These are phyloP conservation scores for Ogataea henricii DNA, from an alignment of 805 yeast genomes.

Conservation along the genomic window DNA sequence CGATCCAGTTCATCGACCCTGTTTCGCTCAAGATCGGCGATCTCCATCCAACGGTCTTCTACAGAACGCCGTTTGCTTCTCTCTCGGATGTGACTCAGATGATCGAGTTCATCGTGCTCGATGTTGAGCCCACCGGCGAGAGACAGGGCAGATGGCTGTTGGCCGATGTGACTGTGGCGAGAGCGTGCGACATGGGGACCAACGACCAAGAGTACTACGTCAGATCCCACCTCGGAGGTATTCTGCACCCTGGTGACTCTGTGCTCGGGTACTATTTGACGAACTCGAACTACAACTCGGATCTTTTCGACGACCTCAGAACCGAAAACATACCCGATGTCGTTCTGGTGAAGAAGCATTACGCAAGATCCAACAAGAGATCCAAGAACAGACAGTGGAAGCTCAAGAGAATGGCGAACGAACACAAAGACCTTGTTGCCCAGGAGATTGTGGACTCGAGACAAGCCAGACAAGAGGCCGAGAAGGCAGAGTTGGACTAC, in stretches of 20 bases:
- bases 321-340: slow-evolving; percentile 77
- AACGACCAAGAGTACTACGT: slow-evolving; percentile 83
- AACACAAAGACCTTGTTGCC: slow-evolving; percentile 86
- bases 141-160: slow-evolving; percentile 74
- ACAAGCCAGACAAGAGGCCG: slow-evolving; percentile 84
- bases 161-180: slow-evolving; percentile 91
- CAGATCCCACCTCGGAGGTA: slow-evolving; percentile 90
- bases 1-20: slow-evolving; percentile 87
- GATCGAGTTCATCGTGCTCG: slow-evolving; percentile 85
- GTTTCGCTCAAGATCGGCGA: slow-evolving; percentile 77
- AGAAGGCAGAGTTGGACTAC: slow-evolving; percentile 91
- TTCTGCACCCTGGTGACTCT: slow-evolving; percentile 95
- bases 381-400: slow-evolving; percentile 84
- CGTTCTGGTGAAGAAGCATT: slow-evolving; percentile 83
- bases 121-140: slow-evolving; percentile 88
- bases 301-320: slow-evolving; percentile 72
- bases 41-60: slow-evolving; percentile 66
- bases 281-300: slow-evolving; percentile 87
- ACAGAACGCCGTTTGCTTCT: slow-evolving; percentile 80
- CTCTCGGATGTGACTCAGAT: slow-evolving; percentile 75
- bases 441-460: slow-evolving; percentile 53
- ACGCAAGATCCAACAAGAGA: slow-evolving; percentile 75
- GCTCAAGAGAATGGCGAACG: slow-evolving; percentile 96
- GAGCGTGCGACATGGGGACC: slow-evolving; percentile 83
- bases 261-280: slow-evolving; percentile 87